These are phyloP conservation scores for Sporobolomyces pararoseus DNA, from an alignment of 768 basidiomycete species.

Conservation along the genomic window DNA sequence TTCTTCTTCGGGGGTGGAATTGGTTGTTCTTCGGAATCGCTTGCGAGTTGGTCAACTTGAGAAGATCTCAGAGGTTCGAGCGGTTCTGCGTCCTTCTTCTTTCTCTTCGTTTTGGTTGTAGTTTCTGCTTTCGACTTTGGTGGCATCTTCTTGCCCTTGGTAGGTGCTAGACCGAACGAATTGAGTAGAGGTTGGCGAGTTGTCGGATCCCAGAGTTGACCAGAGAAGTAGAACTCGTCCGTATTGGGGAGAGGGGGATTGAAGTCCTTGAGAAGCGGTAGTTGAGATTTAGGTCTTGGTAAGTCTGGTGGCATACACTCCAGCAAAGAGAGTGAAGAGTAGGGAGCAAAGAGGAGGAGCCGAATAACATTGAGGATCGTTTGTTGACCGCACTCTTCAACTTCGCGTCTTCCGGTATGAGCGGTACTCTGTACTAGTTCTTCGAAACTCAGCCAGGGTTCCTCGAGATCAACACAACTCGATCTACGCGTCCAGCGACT, in stretches of 20 bases:
- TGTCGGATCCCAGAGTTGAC: neutral
- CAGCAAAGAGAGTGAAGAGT: neutral
- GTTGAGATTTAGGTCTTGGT: neutral
- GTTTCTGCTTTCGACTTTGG: neutral
- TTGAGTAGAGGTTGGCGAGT: neutral
- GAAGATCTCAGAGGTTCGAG: too few relatives aligned
- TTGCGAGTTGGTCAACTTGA: slow-evolving; percentile 1
- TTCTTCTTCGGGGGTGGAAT: neutral
- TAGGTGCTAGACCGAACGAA: neutral
- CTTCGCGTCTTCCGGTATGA: neutral
- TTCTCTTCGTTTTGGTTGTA: neutral
- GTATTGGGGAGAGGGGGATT: slow-evolving; percentile 2
- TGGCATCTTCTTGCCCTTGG: neutral
- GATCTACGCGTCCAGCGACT: too few relatives aligned
- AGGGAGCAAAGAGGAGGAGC: neutral
- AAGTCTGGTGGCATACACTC: neutral
- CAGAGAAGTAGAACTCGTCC: slow-evolving; percentile 1
- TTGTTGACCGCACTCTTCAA: neutral
- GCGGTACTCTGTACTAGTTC: too few relatives aligned
- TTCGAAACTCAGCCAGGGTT: too few relatives aligned
- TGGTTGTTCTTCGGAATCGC: neutral
- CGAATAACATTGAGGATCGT: too few relatives aligned
- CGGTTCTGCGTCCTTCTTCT: too few relatives aligned
- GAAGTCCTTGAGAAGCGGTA: neutral
- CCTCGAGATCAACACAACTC: neutral